Conservation (phyloP, 345 rosid genomes). For the Aurinia saxatilis region DNA sequence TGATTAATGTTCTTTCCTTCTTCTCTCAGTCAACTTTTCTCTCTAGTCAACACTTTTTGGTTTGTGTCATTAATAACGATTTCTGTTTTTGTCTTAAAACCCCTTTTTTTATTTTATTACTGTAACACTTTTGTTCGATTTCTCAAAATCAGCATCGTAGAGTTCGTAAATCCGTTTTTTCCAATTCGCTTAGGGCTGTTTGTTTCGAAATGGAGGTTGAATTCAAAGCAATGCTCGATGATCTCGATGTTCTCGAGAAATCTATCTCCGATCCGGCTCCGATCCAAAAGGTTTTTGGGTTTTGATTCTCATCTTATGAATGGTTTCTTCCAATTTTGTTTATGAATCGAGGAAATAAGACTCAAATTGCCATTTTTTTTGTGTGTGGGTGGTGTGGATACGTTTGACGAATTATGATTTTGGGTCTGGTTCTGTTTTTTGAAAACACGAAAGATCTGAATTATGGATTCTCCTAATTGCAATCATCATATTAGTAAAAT, state of each 20-base stretch:
- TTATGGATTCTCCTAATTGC: not conserved
- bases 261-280: slow-evolving; percentile 55
- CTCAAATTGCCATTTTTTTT: not conserved
- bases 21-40: not conserved
- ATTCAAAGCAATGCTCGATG: slow-evolving; percentile 51
- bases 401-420: not conserved
- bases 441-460: not conserved
- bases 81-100: not conserved
- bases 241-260: slow-evolving; percentile 50
- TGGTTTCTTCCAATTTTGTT: not conserved
- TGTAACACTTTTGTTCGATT: not conserved
- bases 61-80: not conserved
- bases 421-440: not conserved
- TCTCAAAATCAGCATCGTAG: not conserved
- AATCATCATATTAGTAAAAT: not conserved
- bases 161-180: not conserved
- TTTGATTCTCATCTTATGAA: not conserved
- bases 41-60: not conserved
- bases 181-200: not conserved
- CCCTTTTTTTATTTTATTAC: not conserved
- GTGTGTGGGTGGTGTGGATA: not conserved
- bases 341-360: not conserved
- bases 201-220: slow-evolving; percentile 54
- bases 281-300: slow-evolving; percentile 45
- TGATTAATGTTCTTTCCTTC: not conserved